Conservation (phyloP, 78 protist species). For the Bigelowiella natans region DNA sequence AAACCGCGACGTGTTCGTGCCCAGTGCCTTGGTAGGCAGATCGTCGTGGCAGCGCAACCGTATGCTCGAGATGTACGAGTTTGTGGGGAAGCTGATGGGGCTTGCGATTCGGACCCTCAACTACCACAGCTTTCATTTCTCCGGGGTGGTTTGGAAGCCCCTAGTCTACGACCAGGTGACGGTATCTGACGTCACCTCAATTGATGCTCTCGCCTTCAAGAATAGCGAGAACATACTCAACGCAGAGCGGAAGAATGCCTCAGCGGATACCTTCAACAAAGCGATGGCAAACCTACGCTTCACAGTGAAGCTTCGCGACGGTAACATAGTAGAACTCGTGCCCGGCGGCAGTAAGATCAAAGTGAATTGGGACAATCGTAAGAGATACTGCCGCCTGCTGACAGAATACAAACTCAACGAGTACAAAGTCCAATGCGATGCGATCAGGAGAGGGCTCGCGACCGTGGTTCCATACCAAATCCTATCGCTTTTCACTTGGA, state of each 20-base stretch:
- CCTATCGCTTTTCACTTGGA: neutral
- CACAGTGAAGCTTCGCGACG: no score
- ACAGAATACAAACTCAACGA: neutral
- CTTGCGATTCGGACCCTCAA: neutral
- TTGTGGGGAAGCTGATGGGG: neutral
- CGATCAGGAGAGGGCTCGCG: neutral
- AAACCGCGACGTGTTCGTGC: neutral
- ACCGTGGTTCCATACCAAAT: neutral
- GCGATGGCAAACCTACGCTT: neutral
- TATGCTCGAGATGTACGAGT: neutral
- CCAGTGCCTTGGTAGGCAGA: no score
- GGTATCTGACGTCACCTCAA: neutral
- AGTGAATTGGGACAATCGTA: conserved; percentile 1
- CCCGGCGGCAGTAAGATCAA: neutral
- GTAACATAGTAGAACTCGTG: neutral
- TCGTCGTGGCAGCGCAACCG: neutral
- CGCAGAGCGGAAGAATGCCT: no score
- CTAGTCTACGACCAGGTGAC: neutral
- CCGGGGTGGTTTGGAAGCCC: neutral
- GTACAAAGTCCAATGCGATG: neutral
- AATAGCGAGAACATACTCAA: no score
- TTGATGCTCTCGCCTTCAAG: neutral
- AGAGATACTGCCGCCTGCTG: neutral
- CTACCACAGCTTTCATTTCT: neutral
- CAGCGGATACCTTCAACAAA: no score